A percentile compares a stretch with the other conserved stretches of the same genome.
phyloP scores from a whole-genome alignment of 768 basidiomycete genomes.

The Lentinula raphanica region DNA sequence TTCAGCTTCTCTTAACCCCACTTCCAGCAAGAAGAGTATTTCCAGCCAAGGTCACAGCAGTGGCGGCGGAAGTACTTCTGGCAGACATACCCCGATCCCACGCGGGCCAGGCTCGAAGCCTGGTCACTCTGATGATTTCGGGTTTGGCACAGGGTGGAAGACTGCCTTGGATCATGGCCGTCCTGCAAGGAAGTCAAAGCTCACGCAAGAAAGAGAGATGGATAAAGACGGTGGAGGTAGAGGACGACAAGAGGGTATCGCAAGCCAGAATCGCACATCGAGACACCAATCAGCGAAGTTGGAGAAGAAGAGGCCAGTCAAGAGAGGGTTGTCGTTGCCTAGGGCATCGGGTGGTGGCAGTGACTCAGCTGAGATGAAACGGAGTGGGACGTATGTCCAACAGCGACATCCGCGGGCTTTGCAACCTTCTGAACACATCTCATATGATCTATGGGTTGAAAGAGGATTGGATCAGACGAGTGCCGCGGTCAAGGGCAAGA shows the following conservation, averaged over 20 bases:
- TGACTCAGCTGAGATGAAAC: background rate
- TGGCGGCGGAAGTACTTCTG: background rate
- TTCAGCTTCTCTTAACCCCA: slow-evolving; percentile 1
- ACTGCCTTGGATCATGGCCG: background rate
- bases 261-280: background rate
- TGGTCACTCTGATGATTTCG: background rate
- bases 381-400: background rate
- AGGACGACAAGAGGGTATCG: background rate
- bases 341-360: background rate
- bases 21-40: background rate
- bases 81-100: background rate
- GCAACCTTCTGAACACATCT: background rate
- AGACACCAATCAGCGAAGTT: background rate
- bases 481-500: background rate
- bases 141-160: background rate
- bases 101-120: background rate
- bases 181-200: background rate
- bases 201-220: background rate
- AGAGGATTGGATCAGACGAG: slow-evolving; percentile 5
- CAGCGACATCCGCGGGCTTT: background rate
- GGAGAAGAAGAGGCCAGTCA: background rate
- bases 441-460: slow-evolving; percentile 5
- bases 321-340: background rate
- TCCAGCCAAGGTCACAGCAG: background rate
- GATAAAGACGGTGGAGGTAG: background rate